Conservation (phyloP, 2,329 filamentous ascomycete species). For the Cyanodermella asteris region DNA sequence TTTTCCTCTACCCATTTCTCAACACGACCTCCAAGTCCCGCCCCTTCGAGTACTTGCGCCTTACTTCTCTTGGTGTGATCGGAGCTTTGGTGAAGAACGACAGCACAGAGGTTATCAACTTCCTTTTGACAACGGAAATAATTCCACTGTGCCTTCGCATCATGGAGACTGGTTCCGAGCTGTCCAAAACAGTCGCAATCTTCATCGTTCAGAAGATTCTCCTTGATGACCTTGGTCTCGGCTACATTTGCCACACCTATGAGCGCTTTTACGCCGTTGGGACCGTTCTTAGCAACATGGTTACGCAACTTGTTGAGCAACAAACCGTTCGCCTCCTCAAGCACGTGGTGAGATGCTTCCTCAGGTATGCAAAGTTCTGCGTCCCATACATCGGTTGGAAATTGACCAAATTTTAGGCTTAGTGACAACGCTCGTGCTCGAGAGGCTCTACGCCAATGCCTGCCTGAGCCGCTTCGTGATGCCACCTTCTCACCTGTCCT, state of each 20-base stretch:
- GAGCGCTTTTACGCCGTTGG: constrained; percentile 96
- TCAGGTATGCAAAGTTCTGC: constrained; percentile 49
- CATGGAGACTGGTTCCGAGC: constrained; percentile 96
- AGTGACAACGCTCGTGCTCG: constrained; percentile 92
- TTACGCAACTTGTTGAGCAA: constrained; percentile 88
- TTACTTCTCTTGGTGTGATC: constrained; percentile 90
- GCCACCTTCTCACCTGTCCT: constrained; percentile 93
- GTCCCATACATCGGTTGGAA: neutral
- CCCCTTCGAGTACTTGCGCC: constrained; percentile 88
- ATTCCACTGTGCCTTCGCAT: constrained; percentile 93
- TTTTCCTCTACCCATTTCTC: constrained; percentile 94
- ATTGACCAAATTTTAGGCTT: constrained; percentile 32
- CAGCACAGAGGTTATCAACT: constrained; percentile 96
- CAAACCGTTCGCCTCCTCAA: constrained; percentile 90
- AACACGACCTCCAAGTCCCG: constrained; percentile 97
- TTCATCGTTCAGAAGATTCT: constrained; percentile 99
- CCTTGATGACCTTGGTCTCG: constrained; percentile 84
- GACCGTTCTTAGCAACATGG: constrained; percentile 96
- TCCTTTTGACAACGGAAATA: constrained; percentile 92
- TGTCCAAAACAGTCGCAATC: constrained; percentile 97
- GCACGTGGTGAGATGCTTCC: constrained; percentile 91
- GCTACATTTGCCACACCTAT: constrained; percentile 97
- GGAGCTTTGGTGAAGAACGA: constrained; percentile 97
- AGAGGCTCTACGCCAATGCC: constrained; percentile 83
- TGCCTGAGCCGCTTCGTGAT: constrained; percentile 94